These are phyloP conservation scores for Lactarius evosmus DNA, from an alignment of 768 basidiomycete species.

Conservation along the genomic window DNA sequence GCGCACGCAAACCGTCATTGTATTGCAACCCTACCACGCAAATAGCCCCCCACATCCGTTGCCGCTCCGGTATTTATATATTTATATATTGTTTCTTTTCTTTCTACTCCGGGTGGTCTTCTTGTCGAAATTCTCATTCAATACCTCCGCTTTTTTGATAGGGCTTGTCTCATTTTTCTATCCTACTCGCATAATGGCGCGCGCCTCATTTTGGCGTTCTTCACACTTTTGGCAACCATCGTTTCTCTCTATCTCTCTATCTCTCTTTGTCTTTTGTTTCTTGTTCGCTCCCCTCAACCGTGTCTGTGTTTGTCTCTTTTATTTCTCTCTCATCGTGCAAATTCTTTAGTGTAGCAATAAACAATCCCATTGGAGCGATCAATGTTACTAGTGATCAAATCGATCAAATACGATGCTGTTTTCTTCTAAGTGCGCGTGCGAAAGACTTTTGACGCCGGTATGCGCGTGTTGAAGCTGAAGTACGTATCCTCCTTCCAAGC, in stretches of 20 bases:
- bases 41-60: not conserved
- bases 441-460: no score
- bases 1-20: not conserved
- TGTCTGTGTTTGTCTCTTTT: not conserved
- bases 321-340: not conserved
- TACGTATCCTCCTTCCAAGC: no score
- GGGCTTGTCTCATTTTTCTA: not conserved
- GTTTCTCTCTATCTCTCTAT: no score
- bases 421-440: no score
- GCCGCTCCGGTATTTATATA: not conserved
- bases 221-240: no score
- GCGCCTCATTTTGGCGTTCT: not conserved
- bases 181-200: not conserved
- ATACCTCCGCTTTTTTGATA: not conserved
- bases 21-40: not conserved
- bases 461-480: no score
- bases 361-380: no score
- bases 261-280: not conserved
- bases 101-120: not conserved
- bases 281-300: not conserved
- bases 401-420: no score
- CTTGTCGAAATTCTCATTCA: not conserved
- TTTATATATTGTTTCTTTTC: not conserved
- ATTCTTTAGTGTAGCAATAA: not conserved
- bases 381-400: no score